A percentile compares a stretch with the other conserved stretches of the same genome.
phyloP scores from a whole-genome alignment of 179 eudicot species.

The Beta lomatogona region DNA sequence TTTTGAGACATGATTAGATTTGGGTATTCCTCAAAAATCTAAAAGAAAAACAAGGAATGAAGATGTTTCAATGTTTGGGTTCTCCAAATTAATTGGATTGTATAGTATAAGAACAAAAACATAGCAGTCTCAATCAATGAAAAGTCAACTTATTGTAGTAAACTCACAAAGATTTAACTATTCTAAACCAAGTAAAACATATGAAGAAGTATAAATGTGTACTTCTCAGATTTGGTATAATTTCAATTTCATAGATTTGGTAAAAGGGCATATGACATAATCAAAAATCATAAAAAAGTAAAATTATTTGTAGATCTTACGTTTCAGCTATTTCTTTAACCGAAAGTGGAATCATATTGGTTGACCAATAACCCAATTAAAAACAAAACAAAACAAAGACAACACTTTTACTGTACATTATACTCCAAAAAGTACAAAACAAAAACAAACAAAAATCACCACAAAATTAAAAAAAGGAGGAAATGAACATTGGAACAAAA shows the following conservation, averaged over 20 bases:
- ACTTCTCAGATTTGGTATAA: not conserved
- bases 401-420: not conserved
- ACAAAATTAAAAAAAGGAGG: not conserved
- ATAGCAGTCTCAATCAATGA: constrained; percentile 16
- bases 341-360: not conserved
- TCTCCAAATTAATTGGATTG: constrained; percentile 19
- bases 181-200: constrained; percentile 2
- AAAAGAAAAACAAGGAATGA: not conserved
- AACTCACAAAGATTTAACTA: constrained; percentile 13
- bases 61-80: constrained; percentile 12
- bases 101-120: not conserved
- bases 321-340: not conserved
- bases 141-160: constrained; percentile 25
- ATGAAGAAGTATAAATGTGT: not conserved
- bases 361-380: not conserved
- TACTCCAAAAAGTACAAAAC: not conserved
- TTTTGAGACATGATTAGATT: constrained; percentile 41
- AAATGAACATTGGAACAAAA: not conserved
- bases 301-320: not conserved
- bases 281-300: not conserved
- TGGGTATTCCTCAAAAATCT: constrained; percentile 22
- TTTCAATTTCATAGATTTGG: constrained; percentile 18
- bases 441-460: not conserved
- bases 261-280: not conserved
- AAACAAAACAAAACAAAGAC: not conserved